phyloP scores from a whole-genome alignment of 2,329 filamentous ascomycete species.

The Tolypocladium tundrense region DNA sequence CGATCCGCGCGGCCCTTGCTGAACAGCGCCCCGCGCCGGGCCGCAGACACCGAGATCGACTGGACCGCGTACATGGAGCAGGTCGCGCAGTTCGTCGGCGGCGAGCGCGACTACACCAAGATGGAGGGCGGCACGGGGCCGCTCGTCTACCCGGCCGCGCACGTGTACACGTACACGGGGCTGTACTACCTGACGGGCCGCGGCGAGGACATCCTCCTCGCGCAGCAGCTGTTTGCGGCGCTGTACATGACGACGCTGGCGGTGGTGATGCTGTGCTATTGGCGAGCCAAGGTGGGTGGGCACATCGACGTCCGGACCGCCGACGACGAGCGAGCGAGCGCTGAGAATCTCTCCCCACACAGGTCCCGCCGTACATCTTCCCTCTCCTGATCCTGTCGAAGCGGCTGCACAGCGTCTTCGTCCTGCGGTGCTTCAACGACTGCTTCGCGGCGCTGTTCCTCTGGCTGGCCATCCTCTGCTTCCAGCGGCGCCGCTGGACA shows the following conservation, averaged over 20 bases:
- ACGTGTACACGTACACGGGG: conserved; percentile 81
- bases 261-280: conserved; percentile 76
- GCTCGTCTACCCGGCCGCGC: conserved; percentile 86
- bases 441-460: conserved; percentile 78
- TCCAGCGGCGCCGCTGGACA: conserved; percentile 67
- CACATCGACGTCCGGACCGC: background rate
- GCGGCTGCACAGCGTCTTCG: conserved; percentile 83
- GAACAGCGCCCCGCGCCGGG: background rate
- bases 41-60: conserved; percentile 85
- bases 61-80: conserved; percentile 98
- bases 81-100: conserved; percentile 64
- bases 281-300: conserved; percentile 51
- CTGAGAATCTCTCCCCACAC: background rate
- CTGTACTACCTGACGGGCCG: conserved; percentile 70
- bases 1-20: background rate
- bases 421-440: conserved; percentile 93
- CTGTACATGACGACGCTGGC: conserved; percentile 69
- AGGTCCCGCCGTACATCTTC: conserved; percentile 81
- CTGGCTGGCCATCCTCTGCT: conserved; percentile 69
- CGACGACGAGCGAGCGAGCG: too few species aligned
- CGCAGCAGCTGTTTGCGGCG: conserved; percentile 74
- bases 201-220: conserved; percentile 65
- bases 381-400: conserved; percentile 83
- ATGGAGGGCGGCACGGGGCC: conserved; percentile 87
- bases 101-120: conserved; percentile 79